Evolutionary conservation across 192 early-diverging fungal genomes (phyloP).

Genomic region (Gamsiella multidivaricata): DNA sequence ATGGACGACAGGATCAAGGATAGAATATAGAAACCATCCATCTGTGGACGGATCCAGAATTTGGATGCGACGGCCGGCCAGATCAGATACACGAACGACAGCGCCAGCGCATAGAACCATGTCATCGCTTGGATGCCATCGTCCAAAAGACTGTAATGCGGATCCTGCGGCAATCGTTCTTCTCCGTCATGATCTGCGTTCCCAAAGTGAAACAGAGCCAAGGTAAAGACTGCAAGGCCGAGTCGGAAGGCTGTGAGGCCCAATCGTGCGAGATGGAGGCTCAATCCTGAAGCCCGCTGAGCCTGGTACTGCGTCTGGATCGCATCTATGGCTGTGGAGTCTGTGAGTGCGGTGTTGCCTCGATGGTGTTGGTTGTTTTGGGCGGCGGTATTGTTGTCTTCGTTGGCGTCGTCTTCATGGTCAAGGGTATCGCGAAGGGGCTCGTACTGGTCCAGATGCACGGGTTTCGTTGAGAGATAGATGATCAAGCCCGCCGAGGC

Average conservation of each 20-base stretch:
- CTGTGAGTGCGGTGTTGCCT: background rate
- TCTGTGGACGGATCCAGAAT: conserved; percentile 35
- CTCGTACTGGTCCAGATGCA: conserved; percentile 31
- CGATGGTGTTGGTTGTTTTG: background rate
- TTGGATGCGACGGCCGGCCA: conserved; percentile 12
- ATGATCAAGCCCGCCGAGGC: conserved; percentile 11
- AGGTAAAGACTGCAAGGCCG: conserved; percentile 14
- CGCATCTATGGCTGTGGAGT: conserved; percentile 1
- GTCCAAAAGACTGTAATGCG: background rate
- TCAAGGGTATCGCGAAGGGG: conserved; percentile 5
- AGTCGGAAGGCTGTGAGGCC: conserved; percentile 22
- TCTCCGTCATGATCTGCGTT: too few relatives aligned
- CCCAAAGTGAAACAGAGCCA: conserved; percentile 1
- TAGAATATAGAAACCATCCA: conserved; percentile 29
- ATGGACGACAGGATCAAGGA: conserved; percentile 11
- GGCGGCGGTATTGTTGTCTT: background rate
- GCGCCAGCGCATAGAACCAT: conserved; percentile 27
- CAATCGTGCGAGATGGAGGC: conserved; percentile 22
- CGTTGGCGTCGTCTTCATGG: background rate
- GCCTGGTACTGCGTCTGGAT: conserved; percentile 21
- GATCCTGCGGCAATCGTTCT: background rate
- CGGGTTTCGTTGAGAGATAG: conserved; percentile 21
- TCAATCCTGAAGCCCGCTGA: conserved; percentile 10
- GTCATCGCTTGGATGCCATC: background rate
- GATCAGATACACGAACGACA: conserved; percentile 21